These are phyloP conservation scores for Dactylellina parvicollis DNA, from an alignment of 2,329 filamentous ascomycete species.

Conservation along the genomic window DNA sequence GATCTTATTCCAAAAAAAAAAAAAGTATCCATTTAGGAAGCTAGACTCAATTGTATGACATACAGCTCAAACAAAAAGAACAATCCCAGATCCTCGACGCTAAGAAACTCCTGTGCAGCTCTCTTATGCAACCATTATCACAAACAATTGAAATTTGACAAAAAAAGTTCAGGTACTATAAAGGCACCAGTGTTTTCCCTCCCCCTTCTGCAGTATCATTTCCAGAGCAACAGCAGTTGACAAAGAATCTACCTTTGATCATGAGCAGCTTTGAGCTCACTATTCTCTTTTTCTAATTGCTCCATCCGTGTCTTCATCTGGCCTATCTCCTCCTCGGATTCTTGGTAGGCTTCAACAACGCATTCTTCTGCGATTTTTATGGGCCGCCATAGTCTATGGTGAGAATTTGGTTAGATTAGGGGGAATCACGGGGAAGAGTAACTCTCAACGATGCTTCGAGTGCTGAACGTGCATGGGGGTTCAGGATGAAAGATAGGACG, in stretches of 20 bases:
- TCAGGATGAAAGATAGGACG: conserved; percentile 8
- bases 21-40: conserved; percentile 35
- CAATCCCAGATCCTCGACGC: conserved; percentile 31
- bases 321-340: conserved; percentile 34
- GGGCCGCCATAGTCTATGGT: conserved; percentile 38
- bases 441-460: neutral
- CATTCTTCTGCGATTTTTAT: conserved; percentile 51
- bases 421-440: neutral
- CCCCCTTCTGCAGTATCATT: neutral
- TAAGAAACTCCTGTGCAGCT: conserved; percentile 15
- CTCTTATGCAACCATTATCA: conserved; percentile 24
- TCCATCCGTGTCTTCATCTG: conserved; percentile 28
- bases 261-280: conserved; percentile 22
- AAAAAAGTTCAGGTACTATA: conserved; percentile 7
- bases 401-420: conserved; percentile 20
- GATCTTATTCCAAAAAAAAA: conserved; percentile 18
- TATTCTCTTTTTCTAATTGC: conserved; percentile 48
- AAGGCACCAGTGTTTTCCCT: conserved; percentile 1
- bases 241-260: neutral
- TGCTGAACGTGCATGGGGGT: neutral
- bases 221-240: neutral
- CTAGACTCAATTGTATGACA: conserved; percentile 31
- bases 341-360: conserved; percentile 48
- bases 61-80: neutral
- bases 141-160: neutral